phyloP scores from a whole-genome alignment of 768 basidiomycete species.

The Boletus bicolor region DNA sequence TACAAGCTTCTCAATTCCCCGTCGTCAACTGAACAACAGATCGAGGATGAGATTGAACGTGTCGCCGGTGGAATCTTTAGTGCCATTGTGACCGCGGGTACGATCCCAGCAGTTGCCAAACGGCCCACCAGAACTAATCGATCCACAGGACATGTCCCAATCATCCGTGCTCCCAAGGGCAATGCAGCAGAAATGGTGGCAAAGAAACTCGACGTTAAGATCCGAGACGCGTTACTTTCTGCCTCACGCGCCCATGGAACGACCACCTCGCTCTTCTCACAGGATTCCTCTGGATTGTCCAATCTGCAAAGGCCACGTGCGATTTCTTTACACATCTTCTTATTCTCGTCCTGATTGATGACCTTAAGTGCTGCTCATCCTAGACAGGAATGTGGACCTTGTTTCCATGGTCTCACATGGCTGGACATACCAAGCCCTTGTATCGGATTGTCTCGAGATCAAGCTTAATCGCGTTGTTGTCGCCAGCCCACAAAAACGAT shows the following conservation, averaged over 20 bases:
- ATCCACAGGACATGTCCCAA: slow-evolving; percentile 79
- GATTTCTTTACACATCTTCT: slow-evolving; percentile 24
- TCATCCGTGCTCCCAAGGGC: slow-evolving; percentile 90
- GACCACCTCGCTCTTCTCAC: slow-evolving; percentile 58
- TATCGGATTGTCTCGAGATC: slow-evolving; percentile 96
- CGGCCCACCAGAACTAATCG: not conserved
- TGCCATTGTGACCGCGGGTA: slow-evolving; percentile 84
- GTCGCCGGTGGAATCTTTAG: slow-evolving; percentile 89
- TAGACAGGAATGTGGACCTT: slow-evolving; percentile 94
- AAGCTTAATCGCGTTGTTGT: slow-evolving; percentile 94
- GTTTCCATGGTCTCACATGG: slow-evolving; percentile 93
- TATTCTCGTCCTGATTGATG: slow-evolving; percentile 8
- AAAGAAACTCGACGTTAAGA: slow-evolving; percentile 88
- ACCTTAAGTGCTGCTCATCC: slow-evolving; percentile 76
- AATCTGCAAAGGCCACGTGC: slow-evolving; percentile 84
- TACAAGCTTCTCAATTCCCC: slow-evolving; percentile 92
- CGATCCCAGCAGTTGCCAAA: not conserved
- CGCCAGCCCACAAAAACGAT: slow-evolving; percentile 65
- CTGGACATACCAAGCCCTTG: slow-evolving; percentile 98
- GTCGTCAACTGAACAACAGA: slow-evolving; percentile 81
- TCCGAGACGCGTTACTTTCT: slow-evolving; percentile 78
- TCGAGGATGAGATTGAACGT: slow-evolving; percentile 91
- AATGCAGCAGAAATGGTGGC: slow-evolving; percentile 99
- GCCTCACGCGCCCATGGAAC: slow-evolving; percentile 58
- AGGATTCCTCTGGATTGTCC: slow-evolving; percentile 79